Evolutionary conservation across 2,329 filamentous ascomycete genomes (phyloP).

Genomic region (Colletotrichum tanaceti): DNA sequence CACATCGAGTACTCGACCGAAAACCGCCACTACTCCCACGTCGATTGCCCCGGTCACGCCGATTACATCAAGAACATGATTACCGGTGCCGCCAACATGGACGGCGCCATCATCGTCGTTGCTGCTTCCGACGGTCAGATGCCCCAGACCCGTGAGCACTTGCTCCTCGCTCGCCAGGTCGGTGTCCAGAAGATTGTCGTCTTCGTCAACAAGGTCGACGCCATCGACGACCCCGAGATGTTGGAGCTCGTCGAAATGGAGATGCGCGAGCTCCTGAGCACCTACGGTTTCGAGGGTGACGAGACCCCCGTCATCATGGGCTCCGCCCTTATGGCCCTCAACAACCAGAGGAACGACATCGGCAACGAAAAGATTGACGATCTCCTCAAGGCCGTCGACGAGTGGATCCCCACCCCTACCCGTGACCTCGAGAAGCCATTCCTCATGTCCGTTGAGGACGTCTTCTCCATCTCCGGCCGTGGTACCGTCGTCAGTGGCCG

Average conservation of each 20-base stretch:
- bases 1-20: conserved; percentile 99
- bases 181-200: conserved; percentile 98
- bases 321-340: conserved; percentile 93
- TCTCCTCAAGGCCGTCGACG: conserved; percentile 88
- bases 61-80: conserved; percentile 99
- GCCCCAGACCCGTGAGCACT: conserved; percentile 98
- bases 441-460: conserved; percentile 97
- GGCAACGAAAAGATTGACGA: conserved; percentile 90
- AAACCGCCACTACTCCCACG: conserved; percentile 96
- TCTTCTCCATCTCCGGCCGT: conserved; percentile 90
- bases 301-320: conserved; percentile 98
- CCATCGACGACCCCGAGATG: conserved; percentile 98
- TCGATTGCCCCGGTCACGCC: conserved; percentile 99
- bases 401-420: conserved; percentile 95
- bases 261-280: conserved; percentile 95
- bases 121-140: conserved; percentile 99
- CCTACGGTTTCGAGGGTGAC: conserved; percentile 97
- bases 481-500: conserved; percentile 97
- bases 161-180: conserved; percentile 97
- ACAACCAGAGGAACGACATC: conserved; percentile 87
- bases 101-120: conserved; percentile 98
- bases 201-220: conserved; percentile 99
- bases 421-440: conserved; percentile 98
- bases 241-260: conserved; percentile 99
- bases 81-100: conserved; percentile 99